Evolutionary conservation across 305 asterid species (phyloP).

Genomic region (Fraxinus baroniana): DNA sequence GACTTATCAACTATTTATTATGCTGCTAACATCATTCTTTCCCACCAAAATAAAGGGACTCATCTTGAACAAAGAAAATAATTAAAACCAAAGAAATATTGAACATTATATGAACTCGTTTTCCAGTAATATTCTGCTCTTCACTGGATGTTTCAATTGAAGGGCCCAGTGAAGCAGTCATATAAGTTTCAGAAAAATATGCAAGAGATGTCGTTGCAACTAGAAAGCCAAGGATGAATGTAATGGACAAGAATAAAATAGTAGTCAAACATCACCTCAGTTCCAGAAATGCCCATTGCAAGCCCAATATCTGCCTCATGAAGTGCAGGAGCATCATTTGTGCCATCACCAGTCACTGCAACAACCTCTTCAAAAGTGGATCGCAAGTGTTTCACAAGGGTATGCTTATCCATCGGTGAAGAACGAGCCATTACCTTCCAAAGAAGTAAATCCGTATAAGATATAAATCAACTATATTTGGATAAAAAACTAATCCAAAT

Average conservation of each 20-base stretch:
- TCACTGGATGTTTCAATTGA: background rate
- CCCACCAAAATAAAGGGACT: background rate
- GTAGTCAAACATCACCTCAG: conserved; percentile 63
- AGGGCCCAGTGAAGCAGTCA: background rate
- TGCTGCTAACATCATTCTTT: background rate
- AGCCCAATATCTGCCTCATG: conserved; percentile 99
- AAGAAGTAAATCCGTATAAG: conserved; percentile 3
- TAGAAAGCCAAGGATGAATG: background rate
- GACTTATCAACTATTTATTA: background rate
- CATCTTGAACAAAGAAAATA: background rate
- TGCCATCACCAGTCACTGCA: conserved; percentile 98
- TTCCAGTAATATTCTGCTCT: background rate
- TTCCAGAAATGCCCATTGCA: conserved; percentile 97
- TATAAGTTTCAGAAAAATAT: background rate
- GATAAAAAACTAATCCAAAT: background rate
- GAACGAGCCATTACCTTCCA: conserved; percentile 95
- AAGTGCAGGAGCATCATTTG: conserved; percentile 98
- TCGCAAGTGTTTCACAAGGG: conserved; percentile 75
- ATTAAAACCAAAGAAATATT: background rate
- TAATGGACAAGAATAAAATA: background rate
- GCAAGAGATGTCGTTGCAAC: background rate
- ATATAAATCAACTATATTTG: background rate
- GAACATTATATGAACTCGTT: background rate
- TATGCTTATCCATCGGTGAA: conserved; percentile 96
- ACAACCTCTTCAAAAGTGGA: conserved; percentile 86